Conservation (phyloP, 352 stramenopile genomes). For the Phytophthora crassamura region DNA sequence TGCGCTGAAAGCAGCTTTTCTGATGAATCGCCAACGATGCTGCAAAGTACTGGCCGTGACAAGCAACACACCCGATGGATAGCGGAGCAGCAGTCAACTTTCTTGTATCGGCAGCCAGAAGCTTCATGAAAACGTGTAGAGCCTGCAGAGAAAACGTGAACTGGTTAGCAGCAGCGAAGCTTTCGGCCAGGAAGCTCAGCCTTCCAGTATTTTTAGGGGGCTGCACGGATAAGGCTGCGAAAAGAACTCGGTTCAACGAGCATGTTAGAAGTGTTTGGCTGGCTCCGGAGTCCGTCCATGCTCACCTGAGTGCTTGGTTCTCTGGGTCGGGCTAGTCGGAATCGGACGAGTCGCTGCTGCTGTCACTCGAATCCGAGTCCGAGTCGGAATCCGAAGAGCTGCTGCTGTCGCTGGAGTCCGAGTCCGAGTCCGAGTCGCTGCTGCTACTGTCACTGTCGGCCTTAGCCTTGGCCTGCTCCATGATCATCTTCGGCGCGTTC, state of each 20-base stretch:
- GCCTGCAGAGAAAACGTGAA: slow-evolving; percentile 1
- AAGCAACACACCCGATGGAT: slow-evolving; percentile 50
- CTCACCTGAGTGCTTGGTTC: slow-evolving; percentile 22
- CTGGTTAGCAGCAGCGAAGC: neutral
- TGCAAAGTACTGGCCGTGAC: slow-evolving; percentile 64
- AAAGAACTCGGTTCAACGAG: slow-evolving; percentile 29
- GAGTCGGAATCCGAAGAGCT: slow-evolving; percentile 48
- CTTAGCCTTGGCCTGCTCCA: slow-evolving; percentile 66
- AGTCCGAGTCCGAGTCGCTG: slow-evolving; percentile 50
- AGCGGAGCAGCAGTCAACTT: slow-evolving; percentile 25
- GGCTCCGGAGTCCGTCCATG: no score
- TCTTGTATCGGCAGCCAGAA: neutral
- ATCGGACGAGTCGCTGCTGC: slow-evolving; percentile 45
- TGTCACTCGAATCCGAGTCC: slow-evolving; percentile 47
- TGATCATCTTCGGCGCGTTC: slow-evolving; percentile 96
- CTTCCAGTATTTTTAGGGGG: slow-evolving; percentile 37
- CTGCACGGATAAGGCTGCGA: slow-evolving; percentile 26
- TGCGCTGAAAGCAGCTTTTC: slow-evolving; percentile 72
- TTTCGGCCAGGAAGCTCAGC: slow-evolving; percentile 1
- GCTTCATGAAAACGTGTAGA: slow-evolving; percentile 11
- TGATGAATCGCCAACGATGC: slow-evolving; percentile 75
- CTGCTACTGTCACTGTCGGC: slow-evolving; percentile 50
- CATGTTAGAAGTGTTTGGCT: slow-evolving; percentile 19
- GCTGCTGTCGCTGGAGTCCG: slow-evolving; percentile 39
- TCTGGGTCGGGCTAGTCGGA: slow-evolving; percentile 41